Base-by-base conservation (phyloP, 345 rosid species). In the Anacardium occidentale region DNA sequence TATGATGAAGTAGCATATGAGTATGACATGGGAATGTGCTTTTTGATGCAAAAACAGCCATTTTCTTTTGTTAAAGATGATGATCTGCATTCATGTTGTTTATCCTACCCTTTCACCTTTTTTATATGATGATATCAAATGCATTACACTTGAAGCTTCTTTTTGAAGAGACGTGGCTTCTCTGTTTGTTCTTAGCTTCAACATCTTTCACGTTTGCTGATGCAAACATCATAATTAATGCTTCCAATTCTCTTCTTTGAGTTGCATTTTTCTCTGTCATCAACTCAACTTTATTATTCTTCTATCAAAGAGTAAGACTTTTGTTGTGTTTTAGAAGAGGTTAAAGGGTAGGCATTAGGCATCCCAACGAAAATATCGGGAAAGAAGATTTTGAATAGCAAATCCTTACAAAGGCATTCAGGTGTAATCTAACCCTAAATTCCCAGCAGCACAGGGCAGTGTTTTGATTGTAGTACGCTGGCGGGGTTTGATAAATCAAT, bases 31-130 rank as follows among this genome's bases (percentile, higher is more conserved):
- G 44, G 58, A 17, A 18, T 8, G 55, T 71, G 26, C 15, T 66
- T 53, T 64, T 73, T 10, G 32, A 14, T 58, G 66, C 71, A 72
- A 77, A 63, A 79, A 63, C 64, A 15, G 75, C 72, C 88, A 75
- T 70, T 53, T 55, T 67, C 68, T 63, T 47, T 0, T 29, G 78
- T 75, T 74, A 62, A 53, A 44, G 64, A 47, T 51, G 76, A 40
- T 58, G 63, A 42, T 6, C 17, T 25, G 25, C 64, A 62, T 18
- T 68, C 52, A 50, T 51, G 40, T 50, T 7, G n/a, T 68, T 47
- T 14, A 58, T 7, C 1, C 57, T 50, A 74, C 62, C 29, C 6
- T 54, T 25, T 61, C 3, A 20, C 70, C n/a, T 50, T 61, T 32
- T 55, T 34, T 58, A 4, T 18, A 11, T 14, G 44, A 59, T 62